Evolutionary conservation across 768 basidiomycete species (phyloP).

Genomic region (Pleurotus sapidus): DNA sequence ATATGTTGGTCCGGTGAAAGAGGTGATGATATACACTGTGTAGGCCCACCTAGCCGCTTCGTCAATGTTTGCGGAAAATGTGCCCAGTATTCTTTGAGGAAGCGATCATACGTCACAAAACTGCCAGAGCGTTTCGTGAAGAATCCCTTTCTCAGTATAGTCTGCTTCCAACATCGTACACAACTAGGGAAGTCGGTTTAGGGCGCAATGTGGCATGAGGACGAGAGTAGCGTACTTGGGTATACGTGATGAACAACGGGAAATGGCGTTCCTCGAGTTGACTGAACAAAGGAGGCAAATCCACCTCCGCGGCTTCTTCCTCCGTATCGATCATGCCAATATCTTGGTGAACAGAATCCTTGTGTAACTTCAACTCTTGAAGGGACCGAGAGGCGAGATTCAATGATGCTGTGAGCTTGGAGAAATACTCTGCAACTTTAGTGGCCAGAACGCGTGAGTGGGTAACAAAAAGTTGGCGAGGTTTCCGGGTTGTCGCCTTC

Average conservation of each 20-base stretch:
- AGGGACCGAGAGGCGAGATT: slow-evolving; percentile 29
- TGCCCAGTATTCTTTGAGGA: slow-evolving; percentile 54
- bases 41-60: slow-evolving; percentile 47
- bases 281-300: slow-evolving; percentile 53
- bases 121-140: slow-evolving; percentile 6
- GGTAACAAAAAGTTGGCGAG: slow-evolving; percentile 71
- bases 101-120: slow-evolving; percentile 44
- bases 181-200: slow-evolving; percentile 29
- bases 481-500: slow-evolving; percentile 34
- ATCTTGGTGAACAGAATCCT: slow-evolving; percentile 15
- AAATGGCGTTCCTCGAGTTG: slow-evolving; percentile 59
- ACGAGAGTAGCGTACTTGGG: slow-evolving; percentile 39
- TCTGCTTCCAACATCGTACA: slow-evolving; percentile 49
- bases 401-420: slow-evolving; percentile 45
- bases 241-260: slow-evolving; percentile 67
- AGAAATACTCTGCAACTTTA: slow-evolving; percentile 72
- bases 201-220: not conserved
- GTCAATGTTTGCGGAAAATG: slow-evolving; percentile 49
- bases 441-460: slow-evolving; percentile 62
- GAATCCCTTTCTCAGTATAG: slow-evolving; percentile 14
- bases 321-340: slow-evolving; percentile 35
- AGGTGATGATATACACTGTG: not conserved
- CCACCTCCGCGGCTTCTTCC: slow-evolving; percentile 35
- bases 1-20: not conserved
- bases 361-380: slow-evolving; percentile 31